Percentiles rank a stretch among this genome's conserved stretches.
phyloP scores from a whole-genome alignment of 129 eudicot species.

The Pseudognaphalium luteoalbum region DNA sequence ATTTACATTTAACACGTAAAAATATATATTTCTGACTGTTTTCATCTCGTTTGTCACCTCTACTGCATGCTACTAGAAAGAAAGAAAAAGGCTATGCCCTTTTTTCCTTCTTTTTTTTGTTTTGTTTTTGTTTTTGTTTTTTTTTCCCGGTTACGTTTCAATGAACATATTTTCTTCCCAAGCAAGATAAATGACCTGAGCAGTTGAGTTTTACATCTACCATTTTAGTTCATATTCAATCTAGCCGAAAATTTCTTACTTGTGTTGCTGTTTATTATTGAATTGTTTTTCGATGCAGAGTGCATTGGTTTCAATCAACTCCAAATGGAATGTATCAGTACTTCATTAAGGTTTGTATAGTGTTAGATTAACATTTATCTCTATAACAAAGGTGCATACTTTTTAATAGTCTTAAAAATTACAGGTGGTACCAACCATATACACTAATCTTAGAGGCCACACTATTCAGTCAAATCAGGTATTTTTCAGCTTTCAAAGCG shows the following conservation, averaged over 20 bases:
- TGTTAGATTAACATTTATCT: slow-evolving; percentile 16
- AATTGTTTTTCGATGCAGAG: slow-evolving; percentile 41
- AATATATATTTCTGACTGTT: no score
- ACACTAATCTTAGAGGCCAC: slow-evolving; percentile 71
- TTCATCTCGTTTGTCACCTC: background rate
- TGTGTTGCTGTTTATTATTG: slow-evolving; percentile 13
- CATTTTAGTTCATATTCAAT: background rate
- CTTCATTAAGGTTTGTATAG: slow-evolving; percentile 66
- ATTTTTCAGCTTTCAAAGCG: slow-evolving; percentile 10
- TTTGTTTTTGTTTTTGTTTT: background rate
- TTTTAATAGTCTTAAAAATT: slow-evolving; percentile 8
- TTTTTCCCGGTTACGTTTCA: background rate
- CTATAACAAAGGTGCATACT: background rate
- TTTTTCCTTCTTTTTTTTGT: background rate
- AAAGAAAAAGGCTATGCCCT: background rate
- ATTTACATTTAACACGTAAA: no score
- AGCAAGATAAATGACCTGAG: background rate
- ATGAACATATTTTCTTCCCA: background rate
- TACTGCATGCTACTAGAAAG: background rate
- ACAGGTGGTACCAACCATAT: slow-evolving; percentile 90
- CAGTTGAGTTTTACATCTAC: background rate
- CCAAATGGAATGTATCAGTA: slow-evolving; percentile 80
- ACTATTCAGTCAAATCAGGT: slow-evolving; percentile 93
- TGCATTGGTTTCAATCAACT: slow-evolving; percentile 60
- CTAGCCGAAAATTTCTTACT: background rate